Base-by-base conservation (phyloP, 176 grass and related monocot species). In the Juncus inflexus region DNA sequence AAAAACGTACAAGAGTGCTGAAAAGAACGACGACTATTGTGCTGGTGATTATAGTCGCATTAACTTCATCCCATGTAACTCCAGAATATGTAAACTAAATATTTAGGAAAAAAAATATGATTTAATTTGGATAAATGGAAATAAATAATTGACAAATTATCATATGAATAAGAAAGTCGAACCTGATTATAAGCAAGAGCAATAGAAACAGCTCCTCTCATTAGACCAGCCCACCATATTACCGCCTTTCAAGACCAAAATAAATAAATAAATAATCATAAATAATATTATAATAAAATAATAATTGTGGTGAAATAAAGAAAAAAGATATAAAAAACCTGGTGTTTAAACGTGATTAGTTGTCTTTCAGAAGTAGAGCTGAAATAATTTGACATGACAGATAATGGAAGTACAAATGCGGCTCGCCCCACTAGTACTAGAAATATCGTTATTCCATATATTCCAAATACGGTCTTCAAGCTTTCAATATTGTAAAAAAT, bases 201-300 rank as follows among this genome's bases (percentile, higher is more conserved):
- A 42, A 95, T 76, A n/a, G 83, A 95, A 70, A 90, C 86, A 12
- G 86, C 83, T 0, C 87, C 81, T 80, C 91, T 87, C 84, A 90
- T 96, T 58, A 96, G 83, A 66, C 86, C 91, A 61, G 81, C 91
- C 91, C 87, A 96, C 91, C 91, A 96, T 55, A 96, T 90, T 14
- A 96, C 81, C 3, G 85, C 62, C 87, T 96, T 76, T 3, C 35
- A 61, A 58, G 56, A 63, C 50, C 19, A 28, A 36, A 70, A 49
- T 59, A 61, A 45, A 79, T 62, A 49, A 66, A 60, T 0, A 12
- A 60, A 59, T 4, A 47, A 5, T 6, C 43, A 45, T 45, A 45
- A 45, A 47, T 6, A 47, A 47, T 47, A 7, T 45, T 62, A 49
- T 66, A 60, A 0, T 7, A 60, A 58, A 2, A 45, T 6, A 47